Percentiles rank a stretch among this genome's conserved stretches.
Conservation (phyloP, 257 asterid species). For the Solanum pennellii region DNA sequence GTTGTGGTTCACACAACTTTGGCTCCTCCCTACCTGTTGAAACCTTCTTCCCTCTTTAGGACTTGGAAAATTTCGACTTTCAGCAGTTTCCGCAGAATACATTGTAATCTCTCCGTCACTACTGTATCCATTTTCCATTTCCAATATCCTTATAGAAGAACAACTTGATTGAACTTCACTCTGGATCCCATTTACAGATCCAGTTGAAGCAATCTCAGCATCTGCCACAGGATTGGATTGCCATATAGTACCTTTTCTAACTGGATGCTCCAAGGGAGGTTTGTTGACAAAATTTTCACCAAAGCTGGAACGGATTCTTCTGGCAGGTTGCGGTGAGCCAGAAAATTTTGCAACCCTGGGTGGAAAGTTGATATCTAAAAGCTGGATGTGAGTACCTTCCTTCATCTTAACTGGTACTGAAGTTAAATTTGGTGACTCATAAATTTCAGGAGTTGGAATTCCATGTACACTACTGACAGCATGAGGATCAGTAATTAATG, state of each 20-base stretch:
- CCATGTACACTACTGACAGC: constrained; percentile 35
- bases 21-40: constrained; percentile 78
- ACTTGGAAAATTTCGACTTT: constrained; percentile 69
- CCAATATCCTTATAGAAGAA: constrained; percentile 35
- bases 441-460: constrained; percentile 68
- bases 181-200: constrained; percentile 71
- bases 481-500: constrained; percentile 17
- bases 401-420: constrained; percentile 39
- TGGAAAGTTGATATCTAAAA: constrained; percentile 85
- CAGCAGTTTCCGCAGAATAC: constrained; percentile 99
- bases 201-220: constrained; percentile 68
- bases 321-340: constrained; percentile 24
- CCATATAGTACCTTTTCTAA: constrained; percentile 16
- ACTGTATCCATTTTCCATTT: constrained; percentile 48
- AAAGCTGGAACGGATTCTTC: constrained; percentile 19
- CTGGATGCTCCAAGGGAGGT: not conserved
- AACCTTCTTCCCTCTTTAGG: constrained; percentile 54
- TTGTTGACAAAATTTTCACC: constrained; percentile 33
- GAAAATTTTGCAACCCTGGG: constrained; percentile 41
- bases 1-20: constrained; percentile 72
- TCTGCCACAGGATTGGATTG: constrained; percentile 24
- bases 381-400: constrained; percentile 56
- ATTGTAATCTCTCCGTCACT: constrained; percentile 96
- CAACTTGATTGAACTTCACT: constrained; percentile 47
- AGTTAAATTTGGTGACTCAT: constrained; percentile 57